Conservation (phyloP, 495 filamentous ascomycete genomes). For the Podospora pseudopauciseta region DNA sequence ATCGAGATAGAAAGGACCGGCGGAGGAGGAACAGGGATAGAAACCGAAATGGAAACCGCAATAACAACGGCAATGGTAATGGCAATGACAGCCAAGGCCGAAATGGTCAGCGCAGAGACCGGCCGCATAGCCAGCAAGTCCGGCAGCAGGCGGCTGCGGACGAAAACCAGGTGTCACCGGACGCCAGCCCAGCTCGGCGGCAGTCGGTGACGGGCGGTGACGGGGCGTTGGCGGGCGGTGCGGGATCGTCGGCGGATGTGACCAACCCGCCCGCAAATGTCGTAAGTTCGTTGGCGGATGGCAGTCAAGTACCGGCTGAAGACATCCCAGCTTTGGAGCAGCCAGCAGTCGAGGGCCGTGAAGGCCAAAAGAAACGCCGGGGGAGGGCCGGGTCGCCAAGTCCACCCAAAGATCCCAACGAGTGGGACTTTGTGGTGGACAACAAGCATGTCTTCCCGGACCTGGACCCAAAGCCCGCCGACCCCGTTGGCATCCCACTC, state of each 20-base stretch:
- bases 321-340: background rate
- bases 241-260: background rate
- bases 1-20: slow-evolving; percentile 24
- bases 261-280: background rate
- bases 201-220: background rate
- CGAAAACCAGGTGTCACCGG: background rate
- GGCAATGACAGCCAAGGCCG: slow-evolving; percentile 15
- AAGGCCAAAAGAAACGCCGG: background rate
- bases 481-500: slow-evolving; percentile 44
- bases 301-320: background rate
- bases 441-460: slow-evolving; percentile 39
- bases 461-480: slow-evolving; percentile 33
- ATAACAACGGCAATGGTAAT: background rate
- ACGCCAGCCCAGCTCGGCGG: background rate
- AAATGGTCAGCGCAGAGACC: background rate
- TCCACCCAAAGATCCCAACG: slow-evolving; percentile 6
- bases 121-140: background rate
- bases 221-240: background rate
- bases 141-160: slow-evolving; percentile 1
- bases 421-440: slow-evolving; percentile 40
- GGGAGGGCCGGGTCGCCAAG: slow-evolving; percentile 10
- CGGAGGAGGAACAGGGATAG: slow-evolving; percentile 19
- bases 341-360: slow-evolving; percentile 2
- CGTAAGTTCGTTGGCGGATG: background rate
- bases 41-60: slow-evolving; percentile 10